These are phyloP conservation scores for Exserohilum turcica DNA, from an alignment of 2,329 filamentous ascomycete genomes.

Conservation along the genomic window DNA sequence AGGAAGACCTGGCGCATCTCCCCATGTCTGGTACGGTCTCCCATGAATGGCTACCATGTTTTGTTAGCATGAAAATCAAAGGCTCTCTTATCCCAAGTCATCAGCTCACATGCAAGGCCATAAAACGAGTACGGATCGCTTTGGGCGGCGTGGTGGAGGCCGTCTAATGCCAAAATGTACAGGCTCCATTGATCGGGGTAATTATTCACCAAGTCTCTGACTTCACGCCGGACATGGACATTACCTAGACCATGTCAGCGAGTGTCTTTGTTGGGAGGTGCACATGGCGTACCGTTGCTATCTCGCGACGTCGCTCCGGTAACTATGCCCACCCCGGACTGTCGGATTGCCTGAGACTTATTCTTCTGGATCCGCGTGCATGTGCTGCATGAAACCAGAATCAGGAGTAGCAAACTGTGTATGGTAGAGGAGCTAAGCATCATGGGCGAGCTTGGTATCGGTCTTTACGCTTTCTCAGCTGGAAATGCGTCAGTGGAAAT, in stretches of 20 bases:
- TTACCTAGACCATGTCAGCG: slow-evolving; percentile 28
- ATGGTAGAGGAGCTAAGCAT: slow-evolving; percentile 13
- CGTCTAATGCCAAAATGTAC: slow-evolving; percentile 73
- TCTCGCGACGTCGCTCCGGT: slow-evolving; percentile 28
- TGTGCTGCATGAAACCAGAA: slow-evolving; percentile 9
- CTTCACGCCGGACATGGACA: slow-evolving; percentile 62
- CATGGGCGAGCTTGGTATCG: not conserved
- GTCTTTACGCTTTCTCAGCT: not conserved
- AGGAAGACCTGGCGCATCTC: slow-evolving; percentile 41
- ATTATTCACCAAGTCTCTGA: slow-evolving; percentile 67
- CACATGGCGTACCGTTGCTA: slow-evolving; percentile 16
- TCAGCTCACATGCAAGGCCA: slow-evolving; percentile 71
- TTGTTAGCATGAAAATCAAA: not conserved
- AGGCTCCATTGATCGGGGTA: slow-evolving; percentile 70
- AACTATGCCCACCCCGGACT: slow-evolving; percentile 18
- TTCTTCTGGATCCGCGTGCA: slow-evolving; percentile 10
- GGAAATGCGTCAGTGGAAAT: slow-evolving; percentile 1
- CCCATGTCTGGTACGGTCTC: slow-evolving; percentile 44
- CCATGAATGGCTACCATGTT: slow-evolving; percentile 39
- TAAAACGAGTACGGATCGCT: slow-evolving; percentile 72
- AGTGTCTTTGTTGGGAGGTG: rapidly evolving
- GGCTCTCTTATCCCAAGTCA: too few relatives aligned
- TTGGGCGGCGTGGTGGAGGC: slow-evolving; percentile 71
- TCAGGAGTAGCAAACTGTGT: slow-evolving; percentile 1
- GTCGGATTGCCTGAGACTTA: not conserved